Base-by-base conservation (phyloP, 2,329 filamentous ascomycete species). In the Epichloe brachyelytri region DNA sequence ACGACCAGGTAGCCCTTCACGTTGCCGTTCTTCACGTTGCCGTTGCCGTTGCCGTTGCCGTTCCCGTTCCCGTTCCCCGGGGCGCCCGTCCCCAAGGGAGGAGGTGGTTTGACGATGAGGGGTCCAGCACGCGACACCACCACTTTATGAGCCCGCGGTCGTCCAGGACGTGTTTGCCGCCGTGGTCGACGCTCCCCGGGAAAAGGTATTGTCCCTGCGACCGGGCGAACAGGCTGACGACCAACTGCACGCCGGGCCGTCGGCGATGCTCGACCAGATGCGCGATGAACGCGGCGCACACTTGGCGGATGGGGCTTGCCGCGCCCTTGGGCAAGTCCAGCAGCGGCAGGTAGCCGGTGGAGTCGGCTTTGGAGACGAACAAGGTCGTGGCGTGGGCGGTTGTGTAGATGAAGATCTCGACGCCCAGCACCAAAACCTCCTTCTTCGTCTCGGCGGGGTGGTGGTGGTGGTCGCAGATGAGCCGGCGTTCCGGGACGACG, bases 291-390 rank as follows among this genome's bases (percentile, higher is more conserved):
- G 82, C 78, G 5, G 82, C 80, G 46, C 83, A 85, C 43, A 94
- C 77, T 34, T 81, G 75, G 55, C 86, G 81, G 47, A 95, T 77
- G 0, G 88, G 88, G 3, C 87, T 93, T 0, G 79, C 73, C 0
- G 76, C 72, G n/a, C 78, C 74, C 57, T 71, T 77, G 15, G 82
- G 78, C 0, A 86, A 71, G 17, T 78, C 70, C 37, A 90, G 71
- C 2, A 85, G 73, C 57, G 82, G 74, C 10, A 96, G 71, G 63
- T 88, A 94, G 22, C 94, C 93, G 0, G 91, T 96, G 10, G 93
- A 96, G 69, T 98, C 93, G 46, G 93, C 93, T 68, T 98, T 98
- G 56, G 90, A 91, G 22, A 98, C 85, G 65, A 98, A 98, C 50
- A 97, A 77, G 4, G 87, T 96, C 1, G 86, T 95, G 22, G 88